Conservation (phyloP, 139 green algal genomes). For the Klebsormidium nitens region DNA sequence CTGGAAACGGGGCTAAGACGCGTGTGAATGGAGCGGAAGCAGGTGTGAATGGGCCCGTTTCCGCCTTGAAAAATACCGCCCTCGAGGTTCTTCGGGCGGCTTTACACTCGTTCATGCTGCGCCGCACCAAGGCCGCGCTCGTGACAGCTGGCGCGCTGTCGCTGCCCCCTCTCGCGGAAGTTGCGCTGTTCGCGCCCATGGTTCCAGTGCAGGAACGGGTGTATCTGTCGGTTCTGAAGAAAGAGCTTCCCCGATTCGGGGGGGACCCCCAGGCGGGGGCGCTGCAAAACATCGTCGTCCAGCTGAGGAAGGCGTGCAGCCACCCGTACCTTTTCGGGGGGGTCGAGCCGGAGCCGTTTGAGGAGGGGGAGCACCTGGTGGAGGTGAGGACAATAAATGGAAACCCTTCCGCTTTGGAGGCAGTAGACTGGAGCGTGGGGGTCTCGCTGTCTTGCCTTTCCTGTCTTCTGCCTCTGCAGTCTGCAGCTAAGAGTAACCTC, state of each 20-base stretch:
- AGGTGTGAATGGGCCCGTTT: no score
- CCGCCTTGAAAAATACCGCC: no score
- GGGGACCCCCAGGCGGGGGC: neutral
- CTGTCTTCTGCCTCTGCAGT: no score
- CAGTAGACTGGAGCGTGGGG: no score
- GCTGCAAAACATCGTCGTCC: constrained; percentile 45
- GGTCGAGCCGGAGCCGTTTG: constrained; percentile 28
- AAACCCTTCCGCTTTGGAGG: no score
- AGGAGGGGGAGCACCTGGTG: constrained; percentile 17
- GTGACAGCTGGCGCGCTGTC: neutral
- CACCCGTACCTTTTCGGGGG: constrained; percentile 44
- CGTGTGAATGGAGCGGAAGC: no score
- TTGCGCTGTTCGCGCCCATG: constrained; percentile 12
- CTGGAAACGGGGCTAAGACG: no score
- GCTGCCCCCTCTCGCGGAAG: constrained; percentile 22
- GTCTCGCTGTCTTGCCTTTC: no score
- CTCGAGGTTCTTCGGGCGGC: constrained; percentile 41
- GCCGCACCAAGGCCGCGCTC: constrained; percentile 73
- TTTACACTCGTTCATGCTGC: constrained; percentile 82
- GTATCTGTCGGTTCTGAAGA: constrained; percentile 13
- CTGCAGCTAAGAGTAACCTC: no score
- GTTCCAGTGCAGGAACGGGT: constrained; percentile 15
- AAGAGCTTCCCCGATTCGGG: constrained; percentile 10
- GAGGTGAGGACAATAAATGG: no score
- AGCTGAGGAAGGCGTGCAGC: constrained; percentile 50